Conservation (phyloP, 1,284 basidiomycete genomes). For the Tilletia walkeri region DNA sequence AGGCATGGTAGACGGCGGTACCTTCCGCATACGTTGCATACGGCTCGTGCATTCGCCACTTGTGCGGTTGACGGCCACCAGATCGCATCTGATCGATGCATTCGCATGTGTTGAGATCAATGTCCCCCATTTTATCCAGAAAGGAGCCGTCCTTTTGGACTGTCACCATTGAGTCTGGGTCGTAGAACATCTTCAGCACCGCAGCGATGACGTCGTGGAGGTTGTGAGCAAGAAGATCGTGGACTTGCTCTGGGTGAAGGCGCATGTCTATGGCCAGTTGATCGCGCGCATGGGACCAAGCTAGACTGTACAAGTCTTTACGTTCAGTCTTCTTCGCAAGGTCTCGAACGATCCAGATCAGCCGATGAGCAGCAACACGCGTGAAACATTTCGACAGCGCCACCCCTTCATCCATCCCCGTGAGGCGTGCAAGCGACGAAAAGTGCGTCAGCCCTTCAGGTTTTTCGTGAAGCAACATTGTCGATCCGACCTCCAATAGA, state of each 20-base stretch:
- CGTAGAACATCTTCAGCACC: slow-evolving; percentile 9
- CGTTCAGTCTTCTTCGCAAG: not conserved
- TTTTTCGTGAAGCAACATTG: slow-evolving; percentile 35
- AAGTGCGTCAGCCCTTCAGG: slow-evolving; percentile 62
- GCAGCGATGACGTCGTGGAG: not conserved
- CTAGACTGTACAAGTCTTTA: not conserved
- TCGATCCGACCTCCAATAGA: slow-evolving; percentile 30
- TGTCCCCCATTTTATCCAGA: not conserved
- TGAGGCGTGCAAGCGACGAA: slow-evolving; percentile 65
- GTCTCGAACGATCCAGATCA: not conserved
- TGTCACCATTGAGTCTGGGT: not conserved
- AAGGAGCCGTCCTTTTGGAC: not conserved
- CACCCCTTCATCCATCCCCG: not conserved
- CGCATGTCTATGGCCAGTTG: not conserved
- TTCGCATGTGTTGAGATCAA: no score
- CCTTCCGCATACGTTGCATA: slow-evolving; percentile 30
- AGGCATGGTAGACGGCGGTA: slow-evolving; percentile 21
- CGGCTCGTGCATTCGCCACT: slow-evolving; percentile 30
- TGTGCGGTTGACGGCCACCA: not conserved
- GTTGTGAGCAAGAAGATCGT: not conserved
- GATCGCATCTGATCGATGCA: no score
- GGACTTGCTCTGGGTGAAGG: not conserved
- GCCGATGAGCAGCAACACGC: slow-evolving; percentile 6
- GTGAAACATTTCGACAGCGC: slow-evolving; percentile 1
- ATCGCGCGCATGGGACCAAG: not conserved